Evolutionary conservation across 306 rosid genomes (phyloP).

Genomic region (Astragalus glycyphyllos): DNA sequence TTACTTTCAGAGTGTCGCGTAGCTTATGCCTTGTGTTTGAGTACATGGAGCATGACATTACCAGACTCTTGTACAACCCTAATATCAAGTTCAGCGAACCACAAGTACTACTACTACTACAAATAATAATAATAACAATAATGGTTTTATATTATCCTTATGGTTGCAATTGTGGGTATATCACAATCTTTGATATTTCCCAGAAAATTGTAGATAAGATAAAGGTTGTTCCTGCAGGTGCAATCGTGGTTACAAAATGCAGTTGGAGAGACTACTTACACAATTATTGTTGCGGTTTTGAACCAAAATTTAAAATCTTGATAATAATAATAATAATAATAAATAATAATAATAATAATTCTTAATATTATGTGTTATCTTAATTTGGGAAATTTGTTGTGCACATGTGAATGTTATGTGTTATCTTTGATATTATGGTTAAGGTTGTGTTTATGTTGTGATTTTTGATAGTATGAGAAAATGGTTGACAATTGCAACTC

Average conservation of each 20-base stretch:
- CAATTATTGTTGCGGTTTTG: neutral
- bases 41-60: conserved; percentile 94
- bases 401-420: neutral
- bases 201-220: neutral
- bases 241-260: neutral
- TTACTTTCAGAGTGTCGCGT: conserved; percentile 79
- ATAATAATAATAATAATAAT: no score
- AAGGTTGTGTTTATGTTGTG: neutral
- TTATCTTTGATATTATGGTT: neutral
- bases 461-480: neutral
- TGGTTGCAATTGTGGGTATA: neutral
- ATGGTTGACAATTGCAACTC: no score
- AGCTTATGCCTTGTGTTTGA: conserved; percentile 88
- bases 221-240: neutral
- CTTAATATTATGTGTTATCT: neutral
- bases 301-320: no score
- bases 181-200: neutral
- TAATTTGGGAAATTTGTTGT: no score
- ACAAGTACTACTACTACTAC: conserved; percentile 52
- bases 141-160: neutral
- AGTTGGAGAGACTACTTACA: no score
- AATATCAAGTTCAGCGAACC: conserved; percentile 79
- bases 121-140: neutral
- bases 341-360: no score
- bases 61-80: conserved; percentile 82